Base-by-base conservation (phyloP, 208 protist species). In the Phytomonas francai region DNA sequence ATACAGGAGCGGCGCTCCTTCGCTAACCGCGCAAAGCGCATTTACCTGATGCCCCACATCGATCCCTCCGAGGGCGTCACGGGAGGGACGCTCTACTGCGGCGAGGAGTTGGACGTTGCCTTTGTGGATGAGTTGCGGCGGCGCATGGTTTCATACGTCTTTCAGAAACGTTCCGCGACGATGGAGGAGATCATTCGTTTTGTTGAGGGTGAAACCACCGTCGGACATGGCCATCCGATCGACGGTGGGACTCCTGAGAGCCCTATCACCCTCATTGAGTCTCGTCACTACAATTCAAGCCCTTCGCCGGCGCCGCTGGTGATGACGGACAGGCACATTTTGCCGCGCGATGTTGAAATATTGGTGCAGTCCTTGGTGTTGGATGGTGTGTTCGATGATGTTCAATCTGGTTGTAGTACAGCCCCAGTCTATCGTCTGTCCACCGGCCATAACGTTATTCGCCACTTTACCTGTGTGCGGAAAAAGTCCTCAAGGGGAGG, bases 41-140 rank as follows among this genome's bases (percentile, higher is more conserved):
- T 95, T 45, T 95, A 92, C 73, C 70, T 92, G 6, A 79, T 95
- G 2, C 87, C 82, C 68, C 74, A 93, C 71, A 72, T 95, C 56
- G 78, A 87, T 72, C 90, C 90, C 5, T 92, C 85, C 27, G 73
- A 77, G 30, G 69, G 79, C 29, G 83, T 95, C 0, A 95, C 90
- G 0, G 90, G 90, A 12, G 90, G 90, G 34, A 84, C 84, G 25
- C 91, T 93, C 69, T 95, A 95, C 74, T 83, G 81, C 63, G 85
- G 88, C 54, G 85, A 91, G 64, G 83, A 92, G 54, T 72, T 92
- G 34, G 89, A 94, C 63, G 79, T 90, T 25, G 78, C 73, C 33
- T 91, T 88, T 71, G 79, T 95, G 27, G 87, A 93, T 65, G 82
- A 92, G 69, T 77, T 90, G 76, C 78, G 87, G 8, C 66, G 81